A percentile compares a stretch with the other conserved stretches of the same genome.
phyloP scores from a whole-genome alignment of 129 eudicot genomes.

The Arctium lappa region DNA sequence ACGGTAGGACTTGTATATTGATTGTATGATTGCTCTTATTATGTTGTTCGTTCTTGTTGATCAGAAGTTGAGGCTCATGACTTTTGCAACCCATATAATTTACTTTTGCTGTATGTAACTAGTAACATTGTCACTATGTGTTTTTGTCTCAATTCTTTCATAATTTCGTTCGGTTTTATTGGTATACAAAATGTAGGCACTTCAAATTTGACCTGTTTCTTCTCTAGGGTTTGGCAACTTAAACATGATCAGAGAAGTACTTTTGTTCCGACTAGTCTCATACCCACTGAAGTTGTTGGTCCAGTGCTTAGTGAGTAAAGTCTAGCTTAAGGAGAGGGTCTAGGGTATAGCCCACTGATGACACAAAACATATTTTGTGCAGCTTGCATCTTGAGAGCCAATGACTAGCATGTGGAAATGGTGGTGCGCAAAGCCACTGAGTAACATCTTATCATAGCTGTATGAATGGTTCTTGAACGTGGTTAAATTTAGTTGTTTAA shows the following conservation, averaged over 20 bases:
- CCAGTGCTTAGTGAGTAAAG: background rate
- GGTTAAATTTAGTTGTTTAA: background rate
- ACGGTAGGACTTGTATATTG: slow-evolving; percentile 41
- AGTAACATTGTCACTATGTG: background rate
- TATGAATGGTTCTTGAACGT: background rate
- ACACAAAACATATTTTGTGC: background rate
- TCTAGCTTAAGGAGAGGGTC: background rate
- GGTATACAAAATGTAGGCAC: background rate
- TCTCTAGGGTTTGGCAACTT: background rate
- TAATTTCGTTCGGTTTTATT: background rate
- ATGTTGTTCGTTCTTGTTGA: background rate
- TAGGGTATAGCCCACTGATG: background rate
- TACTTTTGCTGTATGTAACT: background rate
- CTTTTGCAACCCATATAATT: slow-evolving; percentile 1
- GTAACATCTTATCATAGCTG: background rate
- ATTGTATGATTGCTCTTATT: background rate
- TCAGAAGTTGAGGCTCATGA: slow-evolving; percentile 9
- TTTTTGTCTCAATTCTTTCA: background rate
- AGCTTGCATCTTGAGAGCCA: background rate
- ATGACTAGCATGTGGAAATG: background rate
- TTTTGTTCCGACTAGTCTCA: background rate
- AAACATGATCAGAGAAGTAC: background rate
- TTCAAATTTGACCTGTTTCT: background rate
- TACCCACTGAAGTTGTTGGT: background rate
- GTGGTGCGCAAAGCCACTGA: background rate